phyloP scores from a whole-genome alignment of 371 early-diverging fungal genomes.

The Rhizopus stolonifer region DNA sequence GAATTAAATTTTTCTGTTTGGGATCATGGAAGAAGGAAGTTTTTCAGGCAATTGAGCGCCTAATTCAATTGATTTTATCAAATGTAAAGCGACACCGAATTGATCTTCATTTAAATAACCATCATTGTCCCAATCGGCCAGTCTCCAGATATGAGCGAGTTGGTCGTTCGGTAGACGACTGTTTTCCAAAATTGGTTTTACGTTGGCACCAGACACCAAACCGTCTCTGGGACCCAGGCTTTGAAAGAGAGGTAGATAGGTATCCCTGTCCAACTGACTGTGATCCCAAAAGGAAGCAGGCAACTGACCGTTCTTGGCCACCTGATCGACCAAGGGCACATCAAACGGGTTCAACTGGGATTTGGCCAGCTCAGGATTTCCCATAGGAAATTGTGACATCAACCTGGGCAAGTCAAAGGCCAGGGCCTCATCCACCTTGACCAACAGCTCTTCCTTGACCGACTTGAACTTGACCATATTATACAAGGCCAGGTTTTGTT shows the following conservation, averaged over 20 bases:
- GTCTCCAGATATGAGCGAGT: slow-evolving; percentile 65
- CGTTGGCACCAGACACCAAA: slow-evolving; percentile 53
- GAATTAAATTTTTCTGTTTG: slow-evolving; percentile 27
- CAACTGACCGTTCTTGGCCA: slow-evolving; percentile 22
- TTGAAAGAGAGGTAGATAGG: slow-evolving; percentile 18
- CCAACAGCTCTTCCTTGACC: slow-evolving; percentile 62
- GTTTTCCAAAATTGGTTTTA: slow-evolving; percentile 57
- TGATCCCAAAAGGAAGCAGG: slow-evolving; percentile 52
- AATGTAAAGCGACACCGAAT: slow-evolving; percentile 67
- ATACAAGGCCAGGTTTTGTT: slow-evolving; percentile 59
- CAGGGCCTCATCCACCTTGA: slow-evolving; percentile 54
- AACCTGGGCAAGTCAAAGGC: slow-evolving; percentile 33
- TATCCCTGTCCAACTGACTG: slow-evolving; percentile 46
- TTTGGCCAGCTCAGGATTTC: slow-evolving; percentile 35
- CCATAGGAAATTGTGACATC: slow-evolving; percentile 39
- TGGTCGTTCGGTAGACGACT: slow-evolving; percentile 52
- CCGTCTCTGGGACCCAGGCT: slow-evolving; percentile 58
- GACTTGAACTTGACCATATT: slow-evolving; percentile 80
- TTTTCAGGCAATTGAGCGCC: slow-evolving; percentile 53
- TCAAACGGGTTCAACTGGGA: slow-evolving; percentile 37
- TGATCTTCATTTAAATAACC: slow-evolving; percentile 69
- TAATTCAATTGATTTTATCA: slow-evolving; percentile 46
- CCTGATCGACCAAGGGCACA: slow-evolving; percentile 1
- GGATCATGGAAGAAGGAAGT: slow-evolving; percentile 41
- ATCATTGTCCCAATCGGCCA: slow-evolving; percentile 71